Evolutionary conservation across 148 eudicot species (phyloP).

Genomic region (Vaccinium corymbosum): DNA sequence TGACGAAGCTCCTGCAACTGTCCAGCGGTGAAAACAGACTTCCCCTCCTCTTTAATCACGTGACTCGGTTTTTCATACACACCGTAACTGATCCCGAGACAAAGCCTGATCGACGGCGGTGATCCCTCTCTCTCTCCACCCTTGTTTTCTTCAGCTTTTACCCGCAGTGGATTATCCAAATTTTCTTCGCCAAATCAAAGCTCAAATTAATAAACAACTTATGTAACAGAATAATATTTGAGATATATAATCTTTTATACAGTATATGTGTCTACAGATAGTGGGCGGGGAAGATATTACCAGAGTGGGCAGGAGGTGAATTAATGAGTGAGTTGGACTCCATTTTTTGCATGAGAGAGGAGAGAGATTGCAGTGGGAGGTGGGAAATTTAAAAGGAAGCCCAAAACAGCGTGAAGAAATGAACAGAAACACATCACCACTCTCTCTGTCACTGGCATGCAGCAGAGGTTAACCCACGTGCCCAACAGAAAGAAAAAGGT

Average conservation of each 20-base stretch:
- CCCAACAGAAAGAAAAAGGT: too few species aligned
- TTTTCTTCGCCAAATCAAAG: background rate
- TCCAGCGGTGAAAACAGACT: conserved; percentile 29
- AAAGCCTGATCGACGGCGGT: conserved; percentile 39
- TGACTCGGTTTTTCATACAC: conserved; percentile 13
- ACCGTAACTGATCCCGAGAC: conserved; percentile 39
- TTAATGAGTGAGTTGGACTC: background rate
- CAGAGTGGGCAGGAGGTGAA: background rate
- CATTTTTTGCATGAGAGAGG: background rate
- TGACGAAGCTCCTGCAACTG: conserved; percentile 38
- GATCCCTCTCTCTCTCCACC: conserved; percentile 16
- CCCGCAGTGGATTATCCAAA: background rate
- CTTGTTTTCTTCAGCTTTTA: conserved; percentile 1
- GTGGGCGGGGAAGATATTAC: background rate
- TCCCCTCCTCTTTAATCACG: conserved; percentile 26
- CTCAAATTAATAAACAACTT: background rate
- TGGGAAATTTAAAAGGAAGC: too few species aligned
- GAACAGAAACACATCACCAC: too few species aligned
- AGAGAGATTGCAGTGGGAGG: background rate
- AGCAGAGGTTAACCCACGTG: too few species aligned
- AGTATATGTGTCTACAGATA: background rate
- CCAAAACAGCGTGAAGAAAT: too few species aligned
- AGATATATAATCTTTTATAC: too few species aligned
- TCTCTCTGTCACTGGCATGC: too few species aligned
- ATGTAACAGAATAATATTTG: too few species aligned